These are phyloP conservation scores for Passalora sequoiae DNA, from an alignment of 2,329 filamentous ascomycete species.

Conservation along the genomic window DNA sequence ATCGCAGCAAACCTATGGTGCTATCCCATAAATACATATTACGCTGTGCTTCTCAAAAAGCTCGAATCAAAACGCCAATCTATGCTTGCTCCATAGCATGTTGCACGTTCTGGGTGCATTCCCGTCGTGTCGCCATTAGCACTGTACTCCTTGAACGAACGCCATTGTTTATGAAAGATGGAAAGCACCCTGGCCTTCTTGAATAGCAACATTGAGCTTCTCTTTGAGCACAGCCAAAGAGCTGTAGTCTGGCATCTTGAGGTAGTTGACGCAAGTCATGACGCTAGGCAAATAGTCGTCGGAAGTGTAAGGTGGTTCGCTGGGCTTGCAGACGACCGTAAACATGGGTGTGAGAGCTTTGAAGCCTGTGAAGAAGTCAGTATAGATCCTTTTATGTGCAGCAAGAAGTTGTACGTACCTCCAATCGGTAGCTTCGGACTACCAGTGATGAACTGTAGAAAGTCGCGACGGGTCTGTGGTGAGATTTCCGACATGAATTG, in stretches of 20 bases:
- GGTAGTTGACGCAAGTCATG: constrained; percentile 99
- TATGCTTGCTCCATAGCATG: not conserved
- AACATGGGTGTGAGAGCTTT: constrained; percentile 97
- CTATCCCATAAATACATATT: constrained; percentile 8
- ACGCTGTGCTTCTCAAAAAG: not conserved
- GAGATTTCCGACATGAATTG: constrained; percentile 90
- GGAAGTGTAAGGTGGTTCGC: constrained; percentile 83
- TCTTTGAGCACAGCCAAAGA: constrained; percentile 68
- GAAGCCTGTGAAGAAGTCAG: constrained; percentile 61
- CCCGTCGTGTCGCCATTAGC: not conserved
- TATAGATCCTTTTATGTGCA: constrained; percentile 7
- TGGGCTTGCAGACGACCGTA: constrained; percentile 98
- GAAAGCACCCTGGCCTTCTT: constrained; percentile 95
- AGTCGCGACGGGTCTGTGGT: constrained; percentile 72
- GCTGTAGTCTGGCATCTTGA: constrained; percentile 94
- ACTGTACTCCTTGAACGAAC: not conserved
- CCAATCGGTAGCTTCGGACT: constrained; percentile 97
- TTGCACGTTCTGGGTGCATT: not conserved
- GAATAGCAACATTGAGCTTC: constrained; percentile 78
- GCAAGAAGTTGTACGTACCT: constrained; percentile 55
- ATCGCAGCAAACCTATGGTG: not conserved
- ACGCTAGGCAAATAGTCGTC: constrained; percentile 99
- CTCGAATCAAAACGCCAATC: not conserved
- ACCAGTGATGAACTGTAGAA: constrained; percentile 95
- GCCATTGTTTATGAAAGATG: constrained; percentile 57